Evolutionary conservation across 352 stramenopile species (phyloP).

Genomic region (Phytophthora tubulina): DNA sequence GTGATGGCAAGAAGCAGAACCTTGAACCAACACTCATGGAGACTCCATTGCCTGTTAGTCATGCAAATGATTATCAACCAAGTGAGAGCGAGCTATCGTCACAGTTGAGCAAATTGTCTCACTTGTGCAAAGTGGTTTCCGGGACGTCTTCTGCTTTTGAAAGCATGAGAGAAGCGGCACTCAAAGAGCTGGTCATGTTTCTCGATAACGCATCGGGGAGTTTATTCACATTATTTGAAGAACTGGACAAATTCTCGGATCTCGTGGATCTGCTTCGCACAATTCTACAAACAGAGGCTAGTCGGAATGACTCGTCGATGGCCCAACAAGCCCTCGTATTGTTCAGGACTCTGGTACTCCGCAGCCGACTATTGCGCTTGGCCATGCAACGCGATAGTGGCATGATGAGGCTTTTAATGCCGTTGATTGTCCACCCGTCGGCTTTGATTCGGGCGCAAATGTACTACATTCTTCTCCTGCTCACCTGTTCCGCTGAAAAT

Average conservation of each 20-base stretch:
- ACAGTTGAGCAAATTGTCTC: constrained; percentile 41
- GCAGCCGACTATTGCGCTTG: constrained; percentile 47
- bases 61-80: constrained; percentile 28
- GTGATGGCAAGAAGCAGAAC: constrained; percentile 16
- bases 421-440: constrained; percentile 54
- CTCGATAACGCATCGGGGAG: constrained; percentile 36
- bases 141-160: constrained; percentile 30
- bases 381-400: constrained; percentile 38
- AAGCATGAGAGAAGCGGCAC: constrained; percentile 40
- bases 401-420: constrained; percentile 37
- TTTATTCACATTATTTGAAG: constrained; percentile 48
- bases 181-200: constrained; percentile 46
- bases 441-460: constrained; percentile 57
- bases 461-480: constrained; percentile 68
- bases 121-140: constrained; percentile 45
- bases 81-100: constrained; percentile 45
- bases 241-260: constrained; percentile 48
- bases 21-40: constrained; percentile 43
- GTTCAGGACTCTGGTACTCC: constrained; percentile 54
- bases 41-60: constrained; percentile 36
- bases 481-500: constrained; percentile 65
- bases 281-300: constrained; percentile 17
- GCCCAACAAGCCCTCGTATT: constrained; percentile 41
- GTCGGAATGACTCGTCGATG: constrained; percentile 23
- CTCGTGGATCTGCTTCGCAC: constrained; percentile 28